phyloP scores from a whole-genome alignment of 164 flowering plant species.

The Vitis rupestris region DNA sequence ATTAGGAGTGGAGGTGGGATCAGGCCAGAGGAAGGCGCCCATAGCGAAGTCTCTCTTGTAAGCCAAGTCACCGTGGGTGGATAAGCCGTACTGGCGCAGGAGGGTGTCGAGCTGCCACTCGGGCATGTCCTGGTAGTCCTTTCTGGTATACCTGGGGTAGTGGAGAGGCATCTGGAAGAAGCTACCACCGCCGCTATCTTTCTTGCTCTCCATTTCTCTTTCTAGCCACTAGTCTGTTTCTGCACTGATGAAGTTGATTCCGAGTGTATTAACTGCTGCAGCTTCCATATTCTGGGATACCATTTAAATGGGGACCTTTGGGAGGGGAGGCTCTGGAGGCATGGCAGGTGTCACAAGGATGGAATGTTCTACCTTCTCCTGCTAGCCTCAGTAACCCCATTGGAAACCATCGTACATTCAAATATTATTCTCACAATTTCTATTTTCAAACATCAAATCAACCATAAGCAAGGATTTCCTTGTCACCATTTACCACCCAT shows the following conservation, averaged over 20 bases:
- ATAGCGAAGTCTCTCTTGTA: conserved; percentile 62
- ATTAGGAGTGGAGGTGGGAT: too few relatives aligned
- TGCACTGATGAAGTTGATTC: too few relatives aligned
- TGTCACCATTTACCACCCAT: too few relatives aligned
- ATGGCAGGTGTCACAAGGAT: too few relatives aligned
- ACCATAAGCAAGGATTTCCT: too few relatives aligned
- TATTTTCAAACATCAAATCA: too few relatives aligned
- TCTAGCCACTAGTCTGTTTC: not conserved
- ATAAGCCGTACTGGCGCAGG: conserved; percentile 50
- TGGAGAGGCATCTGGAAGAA: conserved; percentile 65
- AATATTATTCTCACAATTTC: too few relatives aligned
- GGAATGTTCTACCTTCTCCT: too few relatives aligned
- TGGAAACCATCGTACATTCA: too few relatives aligned
- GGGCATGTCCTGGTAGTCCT: conserved; percentile 59
- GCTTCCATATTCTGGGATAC: too few relatives aligned
- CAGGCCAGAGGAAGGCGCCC: conserved; percentile 68
- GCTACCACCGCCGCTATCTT: not conserved
- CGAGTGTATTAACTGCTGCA: not conserved
- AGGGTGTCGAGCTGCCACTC: conserved; percentile 54
- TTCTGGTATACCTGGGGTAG: conserved; percentile 55
- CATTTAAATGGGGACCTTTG: too few relatives aligned
- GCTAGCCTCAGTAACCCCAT: not conserved
- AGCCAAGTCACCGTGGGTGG: conserved; percentile 35
- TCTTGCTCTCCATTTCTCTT: conserved; percentile 25
- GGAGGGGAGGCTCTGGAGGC: too few relatives aligned